Base-by-base conservation (phyloP, 352 stramenopile species). In the Globisporangium spiculum region DNA sequence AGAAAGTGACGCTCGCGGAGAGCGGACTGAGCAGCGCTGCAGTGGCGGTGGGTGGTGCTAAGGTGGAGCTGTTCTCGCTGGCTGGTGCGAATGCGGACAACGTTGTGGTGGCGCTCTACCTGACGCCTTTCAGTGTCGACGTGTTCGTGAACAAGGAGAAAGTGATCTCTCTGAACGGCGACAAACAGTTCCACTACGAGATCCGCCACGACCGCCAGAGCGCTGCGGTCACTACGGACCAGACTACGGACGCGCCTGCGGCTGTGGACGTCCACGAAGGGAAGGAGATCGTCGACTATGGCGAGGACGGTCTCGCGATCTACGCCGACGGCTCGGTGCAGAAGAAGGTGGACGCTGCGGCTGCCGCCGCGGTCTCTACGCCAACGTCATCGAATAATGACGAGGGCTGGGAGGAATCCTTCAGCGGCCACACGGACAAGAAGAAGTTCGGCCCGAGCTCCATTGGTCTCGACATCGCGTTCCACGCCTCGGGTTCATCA, bases 291-390 rank as follows among this genome's bases (percentile, higher is more conserved):
- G 92, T 97, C 2, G 97, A 98, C 69, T 99, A 99, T 67, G 98
- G 96, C 72, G 97, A 99, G 75, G 97, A 99, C 78, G 97, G 97
- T 48, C 79, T 99, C 1, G 97, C 97, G 16, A 98, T 99, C 70
- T 99, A 99, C 70, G 89, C 90, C 1, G 97, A 99, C 78, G 97
- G 97, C 46, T 97, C 92, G 63, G 83, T 86, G 55, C 82, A 94
- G 74, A 83, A 88, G 65, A 61, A 61, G 18, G 55, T 46, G 2
- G 55, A 61, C 20, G 30, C 30, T 16, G 53, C 53, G 27, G 6
- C 38, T 7, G 74, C 80, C 44, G 75, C 83, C 5, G 73, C 63
- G 36, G 60, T 65, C 6, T 14, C 55, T 7, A 69, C 41, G 14
- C 27, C 64, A 14, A 54, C 68, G 6, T 52, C 68, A 4, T 57